Conservation (phyloP, 2,329 filamentous ascomycete genomes). For the Ilyonectria robusta region DNA sequence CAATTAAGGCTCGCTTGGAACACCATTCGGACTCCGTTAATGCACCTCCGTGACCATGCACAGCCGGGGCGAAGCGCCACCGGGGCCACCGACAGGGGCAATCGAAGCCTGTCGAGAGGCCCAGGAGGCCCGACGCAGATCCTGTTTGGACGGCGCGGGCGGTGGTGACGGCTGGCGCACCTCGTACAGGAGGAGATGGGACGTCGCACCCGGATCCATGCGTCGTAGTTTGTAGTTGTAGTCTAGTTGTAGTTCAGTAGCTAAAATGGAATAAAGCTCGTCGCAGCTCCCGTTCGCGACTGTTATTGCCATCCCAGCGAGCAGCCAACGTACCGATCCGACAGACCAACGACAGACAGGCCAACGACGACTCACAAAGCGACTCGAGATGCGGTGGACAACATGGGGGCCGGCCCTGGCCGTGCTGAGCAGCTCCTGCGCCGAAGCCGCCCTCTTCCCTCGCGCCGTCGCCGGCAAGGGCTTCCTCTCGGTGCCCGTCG, state of each 20-base stretch:
- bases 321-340: neutral
- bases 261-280: slow-evolving; percentile 21
- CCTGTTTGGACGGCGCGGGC: neutral
- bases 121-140: neutral
- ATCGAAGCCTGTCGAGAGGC: neutral
- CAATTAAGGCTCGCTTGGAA: slow-evolving; percentile 34
- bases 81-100: slow-evolving; percentile 28
- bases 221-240: neutral
- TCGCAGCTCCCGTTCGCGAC: neutral
- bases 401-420: slow-evolving; percentile 35
- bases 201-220: neutral
- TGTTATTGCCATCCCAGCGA: neutral
- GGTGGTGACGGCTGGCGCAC: neutral
- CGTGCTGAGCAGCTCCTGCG: slow-evolving; percentile 30
- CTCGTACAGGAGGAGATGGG: neutral
- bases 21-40: slow-evolving; percentile 24
- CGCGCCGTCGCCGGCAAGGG: slow-evolving; percentile 53
- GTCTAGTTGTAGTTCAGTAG: neutral
- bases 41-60: slow-evolving; percentile 23
- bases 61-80: slow-evolving; percentile 30
- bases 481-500: slow-evolving; percentile 55
- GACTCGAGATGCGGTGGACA: slow-evolving; percentile 44
- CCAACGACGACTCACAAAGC: neutral
- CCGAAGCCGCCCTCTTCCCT: slow-evolving; percentile 44
- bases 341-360: too few relatives aligned